Percentiles rank a stretch among this genome's conserved stretches.
These are phyloP conservation scores for Aspergillus cavernicola DNA, from an alignment of 495 filamentous ascomycete genomes.

Conservation along the genomic window DNA sequence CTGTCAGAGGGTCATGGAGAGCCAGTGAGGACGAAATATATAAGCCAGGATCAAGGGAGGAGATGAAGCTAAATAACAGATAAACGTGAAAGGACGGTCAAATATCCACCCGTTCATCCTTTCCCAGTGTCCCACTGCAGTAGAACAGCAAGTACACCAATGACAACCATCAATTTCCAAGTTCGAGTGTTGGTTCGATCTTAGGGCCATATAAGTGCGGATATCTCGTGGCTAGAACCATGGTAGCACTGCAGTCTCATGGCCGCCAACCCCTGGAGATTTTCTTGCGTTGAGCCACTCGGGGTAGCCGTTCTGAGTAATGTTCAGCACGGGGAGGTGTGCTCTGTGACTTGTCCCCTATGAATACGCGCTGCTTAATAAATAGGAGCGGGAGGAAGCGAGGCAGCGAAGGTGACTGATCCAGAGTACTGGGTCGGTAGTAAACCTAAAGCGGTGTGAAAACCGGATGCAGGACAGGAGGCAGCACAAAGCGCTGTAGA, in stretches of 20 bases:
- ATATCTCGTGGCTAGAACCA: constrained; percentile 5
- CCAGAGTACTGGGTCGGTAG: constrained; percentile 25
- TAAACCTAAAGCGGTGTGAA: constrained; percentile 26
- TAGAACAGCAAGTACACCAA: constrained; percentile 4
- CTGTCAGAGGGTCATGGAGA: constrained; percentile 1
- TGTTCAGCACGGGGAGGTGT: constrained; percentile 4
- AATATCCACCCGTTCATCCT: constrained; percentile 3
- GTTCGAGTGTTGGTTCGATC: constrained; percentile 9
- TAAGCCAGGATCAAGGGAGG: constrained; percentile 9
- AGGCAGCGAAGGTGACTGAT: constrained; percentile 13
- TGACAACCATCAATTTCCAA: background rate
- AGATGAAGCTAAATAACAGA: constrained; percentile 4
- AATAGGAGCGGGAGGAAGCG: constrained; percentile 10
- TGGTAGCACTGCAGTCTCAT: constrained; percentile 1
- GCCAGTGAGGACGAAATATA: constrained; percentile 10
- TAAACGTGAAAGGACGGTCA: background rate
- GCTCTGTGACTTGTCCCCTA: constrained; percentile 11
- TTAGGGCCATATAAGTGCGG: background rate
- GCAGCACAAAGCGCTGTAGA: background rate
- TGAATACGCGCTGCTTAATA: constrained; percentile 9
- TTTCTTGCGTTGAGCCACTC: background rate
- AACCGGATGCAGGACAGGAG: constrained; percentile 5
- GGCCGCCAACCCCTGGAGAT: background rate
- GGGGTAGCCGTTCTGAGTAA: background rate
- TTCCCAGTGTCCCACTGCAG: background rate